Conservation (phyloP, 2,329 filamentous ascomycete genomes). For the Ceratocystiopsis sp. region DNA sequence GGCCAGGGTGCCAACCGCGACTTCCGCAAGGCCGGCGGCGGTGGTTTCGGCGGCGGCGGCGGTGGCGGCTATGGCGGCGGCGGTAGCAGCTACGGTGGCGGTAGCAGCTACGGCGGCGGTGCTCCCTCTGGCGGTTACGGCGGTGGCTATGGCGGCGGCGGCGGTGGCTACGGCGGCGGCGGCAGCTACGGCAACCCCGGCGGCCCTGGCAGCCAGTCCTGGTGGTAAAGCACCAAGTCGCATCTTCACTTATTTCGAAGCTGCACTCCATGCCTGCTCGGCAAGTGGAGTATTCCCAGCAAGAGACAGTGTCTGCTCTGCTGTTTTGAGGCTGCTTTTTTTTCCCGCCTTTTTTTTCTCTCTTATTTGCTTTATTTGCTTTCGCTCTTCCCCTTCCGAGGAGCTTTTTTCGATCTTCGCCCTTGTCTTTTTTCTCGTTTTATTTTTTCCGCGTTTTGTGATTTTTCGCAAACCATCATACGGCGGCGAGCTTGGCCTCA, state of each 20-base stretch:
- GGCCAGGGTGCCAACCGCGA: conserved; percentile 63
- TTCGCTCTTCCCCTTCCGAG: neutral
- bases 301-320: neutral
- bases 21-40: conserved; percentile 63
- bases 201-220: conserved; percentile 45
- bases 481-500: conserved; percentile 21
- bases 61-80: conserved; percentile 22
- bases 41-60: conserved; percentile 32
- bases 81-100: conserved; percentile 25
- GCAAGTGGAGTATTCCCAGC: too few species aligned
- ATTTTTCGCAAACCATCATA: conserved; percentile 12
- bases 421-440: conserved; percentile 1
- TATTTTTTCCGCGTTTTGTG: conserved; percentile 7
- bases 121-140: conserved; percentile 21
- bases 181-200: conserved; percentile 49
- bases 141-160: conserved; percentile 19
- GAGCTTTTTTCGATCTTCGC: conserved; percentile 1
- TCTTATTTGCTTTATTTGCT: neutral
- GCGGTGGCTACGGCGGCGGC: conserved; percentile 20
- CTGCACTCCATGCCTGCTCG: too few species aligned
- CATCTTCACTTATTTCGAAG: too few species aligned
- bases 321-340: conserved; percentile 8
- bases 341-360: conserved; percentile 1
- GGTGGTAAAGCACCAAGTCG: conserved; percentile 36
- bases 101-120: conserved; percentile 26